Evolutionary conservation across 805 yeast genomes (phyloP), one percentile per base, ranked within the genome.

Genomic region (Henningerozyma blattae): DNA sequence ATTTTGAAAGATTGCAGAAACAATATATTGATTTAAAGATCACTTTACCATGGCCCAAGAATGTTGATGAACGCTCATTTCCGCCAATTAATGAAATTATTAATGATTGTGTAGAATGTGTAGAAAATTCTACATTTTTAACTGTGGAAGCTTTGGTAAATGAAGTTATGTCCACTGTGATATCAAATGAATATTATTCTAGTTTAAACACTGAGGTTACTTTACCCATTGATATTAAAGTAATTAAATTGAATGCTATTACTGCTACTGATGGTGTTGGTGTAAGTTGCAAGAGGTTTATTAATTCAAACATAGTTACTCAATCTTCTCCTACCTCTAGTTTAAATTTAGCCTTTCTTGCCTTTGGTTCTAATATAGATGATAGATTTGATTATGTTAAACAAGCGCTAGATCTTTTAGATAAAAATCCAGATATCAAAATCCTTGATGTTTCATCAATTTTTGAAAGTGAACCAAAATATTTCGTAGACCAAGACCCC

Each of bases 401-500:
- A 7, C 43, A 43, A 13, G 79, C 95, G 0, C 52, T 83, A 5
- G 54, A 56, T 0, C 61, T 67, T 22, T 31, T 54, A 4, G 48
- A 61, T 8, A 49, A 52, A 0, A 43, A 57, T 14, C 47, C 61
- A 1, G 61, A 61, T 0, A 63, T 82, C 15, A 44, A 55, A 10
- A 69, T 91, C 0, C 38, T 65, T 3, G 62, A 69, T 3, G 71
- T 89, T 0, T 87, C 97, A 0, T 73, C 93, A 0, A 58, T 89
- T 35, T 91, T 84, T 54, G 75, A 79, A 38, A 83, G 95, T 15
- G 83, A 78, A 46, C 97, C 99, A 27, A 89, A 91, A 97, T 91
- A 86, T 55, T 74, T 68, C 41, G 56, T 67, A 24, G 82, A 85
- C 36, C 99, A 91, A 58, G 68, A 74, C 2, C 76, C 75, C 46